These are phyloP conservation scores for Tetrapyrgos nigripes DNA, from an alignment of 1,284 basidiomycete genomes.

Conservation along the genomic window DNA sequence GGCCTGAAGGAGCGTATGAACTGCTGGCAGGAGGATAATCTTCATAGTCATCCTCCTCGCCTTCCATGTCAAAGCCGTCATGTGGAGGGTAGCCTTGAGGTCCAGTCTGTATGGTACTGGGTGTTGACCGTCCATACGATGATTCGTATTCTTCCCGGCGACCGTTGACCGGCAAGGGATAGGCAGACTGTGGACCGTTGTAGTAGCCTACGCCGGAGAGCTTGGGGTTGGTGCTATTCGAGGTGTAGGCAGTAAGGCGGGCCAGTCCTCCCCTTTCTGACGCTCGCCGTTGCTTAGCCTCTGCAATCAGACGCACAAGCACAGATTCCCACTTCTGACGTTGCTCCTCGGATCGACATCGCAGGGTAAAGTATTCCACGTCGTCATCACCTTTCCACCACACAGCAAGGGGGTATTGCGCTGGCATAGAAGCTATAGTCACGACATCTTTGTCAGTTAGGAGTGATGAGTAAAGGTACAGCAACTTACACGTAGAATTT, in stretches of 20 bases:
- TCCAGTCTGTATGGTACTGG: conserved; percentile 34
- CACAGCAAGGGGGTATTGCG: conserved; percentile 78
- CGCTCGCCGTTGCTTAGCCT: conserved; percentile 66
- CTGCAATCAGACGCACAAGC: conserved; percentile 87
- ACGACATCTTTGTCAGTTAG: conserved; percentile 6
- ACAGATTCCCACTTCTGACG: conserved; percentile 91
- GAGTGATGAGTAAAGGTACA: conserved; percentile 15
- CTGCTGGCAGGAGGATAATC: conserved; percentile 62
- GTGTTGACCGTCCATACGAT: not conserved
- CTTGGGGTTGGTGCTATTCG: conserved; percentile 52
- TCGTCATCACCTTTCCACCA: conserved; percentile 96
- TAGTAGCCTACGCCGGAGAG: conserved; percentile 10
- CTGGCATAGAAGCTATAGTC: conserved; percentile 46
- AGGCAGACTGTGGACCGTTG: not conserved
- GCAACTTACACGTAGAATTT: conserved; percentile 64
- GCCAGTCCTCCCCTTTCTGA: conserved; percentile 58
- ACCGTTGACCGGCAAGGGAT: conserved; percentile 28
- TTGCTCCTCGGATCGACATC: conserved; percentile 93
- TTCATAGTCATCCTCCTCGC: conserved; percentile 77
- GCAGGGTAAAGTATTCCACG: conserved; percentile 92
- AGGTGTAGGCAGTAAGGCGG: conserved; percentile 41
- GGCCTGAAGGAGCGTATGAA: conserved; percentile 55
- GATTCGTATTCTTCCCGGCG: not conserved
- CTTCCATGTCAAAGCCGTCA: conserved; percentile 70
- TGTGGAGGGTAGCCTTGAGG: conserved; percentile 66